These are phyloP conservation scores for Amylostereum chailletii DNA, from an alignment of 1,284 basidiomycete species.

Conservation along the genomic window DNA sequence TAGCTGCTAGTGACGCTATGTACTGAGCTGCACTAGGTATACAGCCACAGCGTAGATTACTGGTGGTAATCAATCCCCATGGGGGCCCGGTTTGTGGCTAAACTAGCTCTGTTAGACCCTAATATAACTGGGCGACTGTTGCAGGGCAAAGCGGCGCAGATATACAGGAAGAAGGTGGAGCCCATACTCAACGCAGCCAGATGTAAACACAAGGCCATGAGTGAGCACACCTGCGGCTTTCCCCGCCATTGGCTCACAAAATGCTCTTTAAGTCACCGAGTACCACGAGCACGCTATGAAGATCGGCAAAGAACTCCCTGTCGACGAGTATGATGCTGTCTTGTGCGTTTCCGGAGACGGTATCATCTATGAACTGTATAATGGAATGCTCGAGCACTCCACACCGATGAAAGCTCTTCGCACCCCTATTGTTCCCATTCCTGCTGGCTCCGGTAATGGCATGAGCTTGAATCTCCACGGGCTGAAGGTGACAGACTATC, in stretches of 20 bases:
- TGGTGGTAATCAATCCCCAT: constrained; percentile 82
- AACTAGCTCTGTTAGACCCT: not conserved
- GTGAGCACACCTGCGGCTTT: constrained; percentile 22
- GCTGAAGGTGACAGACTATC: constrained; percentile 31
- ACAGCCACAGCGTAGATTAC: constrained; percentile 42
- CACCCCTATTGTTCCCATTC: constrained; percentile 80
- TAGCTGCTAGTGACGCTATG: not conserved
- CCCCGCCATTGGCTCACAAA: not conserved
- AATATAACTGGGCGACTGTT: not conserved
- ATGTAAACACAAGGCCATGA: constrained; percentile 53
- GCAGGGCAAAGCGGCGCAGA: constrained; percentile 59
- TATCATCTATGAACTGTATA: constrained; percentile 84
- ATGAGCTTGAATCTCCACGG: constrained; percentile 71
- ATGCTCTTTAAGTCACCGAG: constrained; percentile 7
- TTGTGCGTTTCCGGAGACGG: constrained; percentile 89
- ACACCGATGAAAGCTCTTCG: constrained; percentile 65
- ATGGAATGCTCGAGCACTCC: constrained; percentile 75
- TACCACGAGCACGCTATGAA: constrained; percentile 57
- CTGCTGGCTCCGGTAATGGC: constrained; percentile 83
- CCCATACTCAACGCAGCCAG: constrained; percentile 79
- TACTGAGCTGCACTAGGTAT: constrained; percentile 28
- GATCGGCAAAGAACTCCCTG: constrained; percentile 50
- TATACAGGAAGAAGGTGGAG: constrained; percentile 62
- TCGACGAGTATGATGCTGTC: constrained; percentile 67
- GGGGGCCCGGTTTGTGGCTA: constrained; percentile 56